phyloP scores from a whole-genome alignment of 192 early-diverging fungal genomes.

The Funneliformis geosporum region DNA sequence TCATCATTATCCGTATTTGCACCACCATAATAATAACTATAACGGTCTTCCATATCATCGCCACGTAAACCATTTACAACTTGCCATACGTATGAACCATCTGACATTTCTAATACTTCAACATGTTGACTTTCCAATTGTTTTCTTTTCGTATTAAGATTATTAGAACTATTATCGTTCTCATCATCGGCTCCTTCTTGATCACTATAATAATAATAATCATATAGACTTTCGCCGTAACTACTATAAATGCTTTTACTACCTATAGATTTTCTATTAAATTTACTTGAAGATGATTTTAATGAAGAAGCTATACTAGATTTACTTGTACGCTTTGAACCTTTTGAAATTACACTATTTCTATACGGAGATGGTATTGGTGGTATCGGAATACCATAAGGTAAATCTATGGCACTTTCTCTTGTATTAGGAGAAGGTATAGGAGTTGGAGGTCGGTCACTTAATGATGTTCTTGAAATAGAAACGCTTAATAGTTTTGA shows the following conservation, averaged over 20 bases:
- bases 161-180: background rate
- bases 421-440: constrained; percentile 17
- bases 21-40: constrained; percentile 25
- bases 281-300: constrained; percentile 7
- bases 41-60: constrained; percentile 5
- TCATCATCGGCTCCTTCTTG: constrained; percentile 31
- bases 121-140: constrained; percentile 12
- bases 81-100: constrained; percentile 33
- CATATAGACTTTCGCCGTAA: constrained; percentile 32
- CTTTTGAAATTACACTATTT: constrained; percentile 9
- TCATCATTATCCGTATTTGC: background rate
- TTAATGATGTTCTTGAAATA: background rate
- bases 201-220: constrained; percentile 31
- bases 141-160: background rate
- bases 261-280: constrained; percentile 25
- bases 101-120: constrained; percentile 29
- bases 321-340: constrained; percentile 27
- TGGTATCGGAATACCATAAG: constrained; percentile 34
- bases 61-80: constrained; percentile 26
- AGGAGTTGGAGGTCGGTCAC: constrained; percentile 26
- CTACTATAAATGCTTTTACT: constrained; percentile 26
- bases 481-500: constrained; percentile 8
- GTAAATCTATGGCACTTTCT: constrained; percentile 7
- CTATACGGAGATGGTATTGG: constrained; percentile 20
- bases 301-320: constrained; percentile 11